These are phyloP conservation scores for Spergularia marina DNA, from an alignment of 148 eudicot species.

Conservation along the genomic window DNA sequence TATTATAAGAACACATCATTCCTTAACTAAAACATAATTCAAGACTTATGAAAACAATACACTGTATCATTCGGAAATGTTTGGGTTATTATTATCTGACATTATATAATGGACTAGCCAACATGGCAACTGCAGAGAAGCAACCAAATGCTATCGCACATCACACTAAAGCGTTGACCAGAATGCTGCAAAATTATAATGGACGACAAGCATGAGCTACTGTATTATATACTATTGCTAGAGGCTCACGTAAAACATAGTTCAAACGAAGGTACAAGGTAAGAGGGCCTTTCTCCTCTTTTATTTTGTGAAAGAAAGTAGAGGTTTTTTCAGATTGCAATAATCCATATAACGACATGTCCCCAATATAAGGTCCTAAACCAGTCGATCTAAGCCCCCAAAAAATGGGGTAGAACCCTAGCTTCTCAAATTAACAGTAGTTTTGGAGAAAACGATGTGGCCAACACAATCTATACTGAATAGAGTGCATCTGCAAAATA, in stretches of 20 bases:
- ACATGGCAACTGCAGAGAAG: conserved; percentile 86
- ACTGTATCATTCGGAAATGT: too few species aligned
- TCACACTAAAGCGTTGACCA: conserved; percentile 78
- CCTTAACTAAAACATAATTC: too few species aligned
- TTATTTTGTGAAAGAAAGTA: too few species aligned
- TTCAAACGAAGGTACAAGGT: too few species aligned
- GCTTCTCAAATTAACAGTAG: background rate
- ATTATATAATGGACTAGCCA: too few species aligned
- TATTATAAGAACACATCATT: too few species aligned
- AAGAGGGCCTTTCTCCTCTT: too few species aligned
- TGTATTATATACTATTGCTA: background rate
- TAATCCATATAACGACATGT: background rate
- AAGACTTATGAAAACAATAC: too few species aligned
- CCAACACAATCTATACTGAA: background rate
- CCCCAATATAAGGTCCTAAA: background rate
- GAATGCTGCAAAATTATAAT: conserved; percentile 45
- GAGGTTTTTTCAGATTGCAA: background rate
- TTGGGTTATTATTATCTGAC: too few species aligned
- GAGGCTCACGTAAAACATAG: too few species aligned
- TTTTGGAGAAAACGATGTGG: background rate
- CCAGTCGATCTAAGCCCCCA: background rate
- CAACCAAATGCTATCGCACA: conserved; percentile 85
- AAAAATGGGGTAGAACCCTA: background rate
- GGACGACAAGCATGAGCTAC: background rate
- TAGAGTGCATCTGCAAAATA: background rate